Conservation (phyloP, 2,329 filamentous ascomycete species). For the Apiospora rasikravindrae region DNA sequence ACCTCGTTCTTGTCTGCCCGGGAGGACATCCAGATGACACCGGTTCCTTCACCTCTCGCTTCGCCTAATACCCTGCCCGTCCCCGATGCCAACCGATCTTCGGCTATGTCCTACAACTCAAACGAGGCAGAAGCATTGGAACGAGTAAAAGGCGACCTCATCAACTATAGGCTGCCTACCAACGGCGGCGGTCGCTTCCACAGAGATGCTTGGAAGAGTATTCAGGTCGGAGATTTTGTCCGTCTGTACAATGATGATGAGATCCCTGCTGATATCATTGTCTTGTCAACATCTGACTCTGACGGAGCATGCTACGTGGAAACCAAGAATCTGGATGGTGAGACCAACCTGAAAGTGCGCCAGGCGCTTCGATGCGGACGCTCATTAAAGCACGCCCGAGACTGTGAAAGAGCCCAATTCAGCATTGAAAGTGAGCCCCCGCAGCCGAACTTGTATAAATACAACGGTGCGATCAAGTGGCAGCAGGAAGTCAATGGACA, state of each 20-base stretch:
- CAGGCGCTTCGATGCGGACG: conserved; percentile 87
- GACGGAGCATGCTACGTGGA: conserved; percentile 97
- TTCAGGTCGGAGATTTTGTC: conserved; percentile 95
- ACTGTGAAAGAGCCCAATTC: conserved; percentile 91
- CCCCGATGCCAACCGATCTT: conserved; percentile 37
- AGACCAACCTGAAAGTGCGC: conserved; percentile 96
- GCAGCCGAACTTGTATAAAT: conserved; percentile 93
- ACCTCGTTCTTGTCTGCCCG: conserved; percentile 59
- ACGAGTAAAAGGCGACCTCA: conserved; percentile 61
- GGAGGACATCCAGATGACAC: conserved; percentile 92
- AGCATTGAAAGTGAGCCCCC: conserved; percentile 87
- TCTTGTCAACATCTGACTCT: conserved; percentile 89
- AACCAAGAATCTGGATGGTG: conserved; percentile 96
- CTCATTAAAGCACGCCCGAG: conserved; percentile 82
- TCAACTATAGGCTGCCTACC: conserved; percentile 71
- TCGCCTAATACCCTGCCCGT: conserved; percentile 47
- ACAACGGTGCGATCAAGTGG: conserved; percentile 90
- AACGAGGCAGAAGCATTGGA: conserved; percentile 47
- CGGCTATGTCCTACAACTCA: conserved; percentile 43
- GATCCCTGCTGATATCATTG: conserved; percentile 89
- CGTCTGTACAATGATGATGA: conserved; percentile 96
- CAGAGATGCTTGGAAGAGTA: conserved; percentile 91
- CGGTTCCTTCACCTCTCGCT: conserved; percentile 77
- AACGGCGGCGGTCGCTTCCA: conserved; percentile 84
- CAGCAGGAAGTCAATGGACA: conserved; percentile 70